Conservation (phyloP, 2,329 filamentous ascomycete species). For the Alternaria viburni region DNA sequence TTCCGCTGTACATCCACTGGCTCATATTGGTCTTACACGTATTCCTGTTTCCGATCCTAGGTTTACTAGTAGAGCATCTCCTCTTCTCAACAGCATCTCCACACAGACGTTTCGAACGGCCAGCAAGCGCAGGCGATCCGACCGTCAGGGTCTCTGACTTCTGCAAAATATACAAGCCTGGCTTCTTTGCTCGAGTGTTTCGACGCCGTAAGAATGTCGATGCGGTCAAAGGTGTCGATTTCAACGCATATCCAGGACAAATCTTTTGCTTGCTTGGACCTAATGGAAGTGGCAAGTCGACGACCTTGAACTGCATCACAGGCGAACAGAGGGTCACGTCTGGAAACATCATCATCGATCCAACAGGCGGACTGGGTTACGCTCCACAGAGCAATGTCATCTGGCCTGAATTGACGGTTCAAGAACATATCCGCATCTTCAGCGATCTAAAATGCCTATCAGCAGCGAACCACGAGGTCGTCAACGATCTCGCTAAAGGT, state of each 20-base stretch:
- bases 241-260: conserved; percentile 78
- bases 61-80: background rate
- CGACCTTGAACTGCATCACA: conserved; percentile 85
- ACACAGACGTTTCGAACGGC: background rate
- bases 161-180: conserved; percentile 61
- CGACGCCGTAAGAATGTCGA: conserved; percentile 67
- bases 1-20: conserved; percentile 29
- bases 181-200: conserved; percentile 56
- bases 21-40: conserved; percentile 30
- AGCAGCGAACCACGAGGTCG: conserved; percentile 58
- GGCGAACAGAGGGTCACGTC: conserved; percentile 78
- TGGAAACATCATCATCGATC: conserved; percentile 78
- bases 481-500: conserved; percentile 67
- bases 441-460: conserved; percentile 73
- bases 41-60: conserved; percentile 11
- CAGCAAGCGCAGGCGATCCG: background rate
- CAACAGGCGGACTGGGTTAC: conserved; percentile 81
- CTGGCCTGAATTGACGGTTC: conserved; percentile 86
- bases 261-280: conserved; percentile 87
- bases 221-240: conserved; percentile 75
- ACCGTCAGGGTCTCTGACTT: conserved; percentile 74
- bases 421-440: conserved; percentile 84
- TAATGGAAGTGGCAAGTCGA: conserved; percentile 90
- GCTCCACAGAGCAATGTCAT: conserved; percentile 94
- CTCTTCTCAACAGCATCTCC: background rate